A percentile compares a stretch with the other conserved stretches of the same genome.
These are phyloP conservation scores for Leptodontidium sp. DNA, from an alignment of 2,329 filamentous ascomycete species.

Conservation along the genomic window DNA sequence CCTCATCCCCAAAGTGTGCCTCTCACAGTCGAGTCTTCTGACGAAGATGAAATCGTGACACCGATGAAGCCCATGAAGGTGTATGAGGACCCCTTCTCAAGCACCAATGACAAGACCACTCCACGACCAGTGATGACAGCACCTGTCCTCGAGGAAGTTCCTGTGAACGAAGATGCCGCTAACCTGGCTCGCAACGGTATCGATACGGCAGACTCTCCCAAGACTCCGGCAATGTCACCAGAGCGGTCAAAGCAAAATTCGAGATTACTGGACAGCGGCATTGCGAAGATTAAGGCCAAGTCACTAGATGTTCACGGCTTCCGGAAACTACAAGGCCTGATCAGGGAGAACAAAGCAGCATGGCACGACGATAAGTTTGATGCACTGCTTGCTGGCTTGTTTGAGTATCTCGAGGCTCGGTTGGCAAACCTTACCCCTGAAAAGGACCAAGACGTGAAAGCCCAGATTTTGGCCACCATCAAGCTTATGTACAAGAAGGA, in stretches of 20 bases:
- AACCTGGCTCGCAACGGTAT: slow-evolving; percentile 38
- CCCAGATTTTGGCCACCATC: slow-evolving; percentile 77
- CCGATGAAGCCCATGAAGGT: slow-evolving; percentile 54
- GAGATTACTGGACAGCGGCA: slow-evolving; percentile 76
- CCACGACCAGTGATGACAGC: slow-evolving; percentile 55
- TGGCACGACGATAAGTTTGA: slow-evolving; percentile 75
- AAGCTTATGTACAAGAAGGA: slow-evolving; percentile 75
- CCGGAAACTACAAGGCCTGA: slow-evolving; percentile 77
- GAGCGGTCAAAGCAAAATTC: slow-evolving; percentile 65
- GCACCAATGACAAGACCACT: slow-evolving; percentile 55
- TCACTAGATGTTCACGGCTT: slow-evolving; percentile 84
- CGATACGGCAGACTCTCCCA: slow-evolving; percentile 32
- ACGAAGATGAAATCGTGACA: slow-evolving; percentile 47
- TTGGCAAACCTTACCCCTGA: slow-evolving; percentile 62
- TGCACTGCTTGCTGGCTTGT: slow-evolving; percentile 70
- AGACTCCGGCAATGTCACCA: slow-evolving; percentile 48
- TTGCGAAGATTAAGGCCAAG: slow-evolving; percentile 74
- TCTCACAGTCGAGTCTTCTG: slow-evolving; percentile 51
- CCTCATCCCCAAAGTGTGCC: slow-evolving; percentile 39
- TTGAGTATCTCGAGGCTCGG: slow-evolving; percentile 74
- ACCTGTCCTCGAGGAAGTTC: slow-evolving; percentile 66
- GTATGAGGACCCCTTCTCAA: slow-evolving; percentile 67
- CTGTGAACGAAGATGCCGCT: slow-evolving; percentile 61
- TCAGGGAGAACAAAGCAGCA: slow-evolving; percentile 70
- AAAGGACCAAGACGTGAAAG: slow-evolving; percentile 76